These are phyloP conservation scores for Fomitopsis betulina DNA, from an alignment of 1,284 basidiomycete species.

Conservation along the genomic window DNA sequence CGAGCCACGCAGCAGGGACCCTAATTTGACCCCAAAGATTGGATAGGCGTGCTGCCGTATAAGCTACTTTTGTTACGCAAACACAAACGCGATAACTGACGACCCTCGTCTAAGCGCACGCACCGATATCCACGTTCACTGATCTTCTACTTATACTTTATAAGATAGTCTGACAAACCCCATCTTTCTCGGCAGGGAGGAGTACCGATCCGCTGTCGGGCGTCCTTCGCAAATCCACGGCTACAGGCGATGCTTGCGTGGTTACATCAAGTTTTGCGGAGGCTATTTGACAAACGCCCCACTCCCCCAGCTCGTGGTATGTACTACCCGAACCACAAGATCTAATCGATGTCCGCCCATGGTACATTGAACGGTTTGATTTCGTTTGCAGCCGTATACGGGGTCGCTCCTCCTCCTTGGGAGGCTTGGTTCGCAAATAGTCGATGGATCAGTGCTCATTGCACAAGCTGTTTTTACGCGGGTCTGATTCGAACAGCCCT, in stretches of 20 bases:
- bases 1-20: neutral
- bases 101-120: neutral
- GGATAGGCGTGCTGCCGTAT: neutral
- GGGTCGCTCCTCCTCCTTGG: neutral
- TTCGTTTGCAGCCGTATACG: neutral
- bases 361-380: too few species aligned
- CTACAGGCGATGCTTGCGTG: neutral
- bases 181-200: neutral
- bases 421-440: neutral
- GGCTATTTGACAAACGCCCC: too few species aligned
- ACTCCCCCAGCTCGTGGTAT: too few species aligned
- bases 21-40: neutral
- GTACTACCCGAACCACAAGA: too few species aligned
- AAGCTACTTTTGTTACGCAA: neutral
- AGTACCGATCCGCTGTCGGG: neutral
- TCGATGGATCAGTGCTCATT: neutral
- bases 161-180: neutral
- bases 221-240: neutral
- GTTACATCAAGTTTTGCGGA: too few species aligned
- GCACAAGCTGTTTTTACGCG: neutral
- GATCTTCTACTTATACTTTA: neutral
- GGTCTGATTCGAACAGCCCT: neutral
- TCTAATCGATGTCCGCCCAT: too few species aligned
- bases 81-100: neutral
- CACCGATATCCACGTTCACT: neutral